phyloP scores from a whole-genome alignment of 768 basidiomycete genomes.

The Vishniacozyma victoriae region DNA sequence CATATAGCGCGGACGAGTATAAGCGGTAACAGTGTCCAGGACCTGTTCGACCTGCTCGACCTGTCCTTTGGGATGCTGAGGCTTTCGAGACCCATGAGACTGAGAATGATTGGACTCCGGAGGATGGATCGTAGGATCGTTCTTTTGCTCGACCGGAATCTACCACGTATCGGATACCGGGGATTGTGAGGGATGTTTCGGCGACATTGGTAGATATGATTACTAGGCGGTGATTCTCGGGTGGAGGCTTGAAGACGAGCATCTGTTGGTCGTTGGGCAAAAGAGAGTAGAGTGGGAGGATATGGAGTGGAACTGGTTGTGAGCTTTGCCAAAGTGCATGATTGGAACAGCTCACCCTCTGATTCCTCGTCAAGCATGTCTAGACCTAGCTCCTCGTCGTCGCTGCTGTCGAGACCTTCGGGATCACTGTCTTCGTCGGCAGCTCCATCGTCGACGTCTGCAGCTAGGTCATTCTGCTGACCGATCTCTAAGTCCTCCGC shows the following conservation, averaged over 20 bases:
- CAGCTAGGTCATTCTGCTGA: constrained; percentile 54
- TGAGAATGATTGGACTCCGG: constrained; percentile 84
- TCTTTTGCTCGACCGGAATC: constrained; percentile 95
- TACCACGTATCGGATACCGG: constrained; percentile 94
- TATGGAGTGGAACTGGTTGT: constrained; percentile 75
- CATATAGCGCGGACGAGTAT: constrained; percentile 90
- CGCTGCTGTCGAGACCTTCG: constrained; percentile 58
- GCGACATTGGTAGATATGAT: constrained; percentile 95
- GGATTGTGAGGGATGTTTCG: constrained; percentile 94
- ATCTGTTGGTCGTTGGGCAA: constrained; percentile 91
- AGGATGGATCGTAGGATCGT: constrained; percentile 74
- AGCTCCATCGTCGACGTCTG: constrained; percentile 57
- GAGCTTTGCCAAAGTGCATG: background rate
- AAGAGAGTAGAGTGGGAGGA: constrained; percentile 89
- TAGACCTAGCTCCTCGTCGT: constrained; percentile 56
- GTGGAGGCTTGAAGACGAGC: constrained; percentile 81
- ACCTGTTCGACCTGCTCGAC: constrained; percentile 93
- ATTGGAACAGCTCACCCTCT: constrained; percentile 7
- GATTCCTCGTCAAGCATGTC: constrained; percentile 46
- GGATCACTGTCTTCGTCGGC: constrained; percentile 55
- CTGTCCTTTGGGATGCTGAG: constrained; percentile 86
- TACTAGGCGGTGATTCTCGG: constrained; percentile 72
- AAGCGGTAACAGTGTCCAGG: constrained; percentile 97
- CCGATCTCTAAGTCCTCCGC: constrained; percentile 48
- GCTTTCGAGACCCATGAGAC: constrained; percentile 93